Evolutionary conservation across 768 basidiomycete species (phyloP).

Genomic region (Hygrocybe coccinea): DNA sequence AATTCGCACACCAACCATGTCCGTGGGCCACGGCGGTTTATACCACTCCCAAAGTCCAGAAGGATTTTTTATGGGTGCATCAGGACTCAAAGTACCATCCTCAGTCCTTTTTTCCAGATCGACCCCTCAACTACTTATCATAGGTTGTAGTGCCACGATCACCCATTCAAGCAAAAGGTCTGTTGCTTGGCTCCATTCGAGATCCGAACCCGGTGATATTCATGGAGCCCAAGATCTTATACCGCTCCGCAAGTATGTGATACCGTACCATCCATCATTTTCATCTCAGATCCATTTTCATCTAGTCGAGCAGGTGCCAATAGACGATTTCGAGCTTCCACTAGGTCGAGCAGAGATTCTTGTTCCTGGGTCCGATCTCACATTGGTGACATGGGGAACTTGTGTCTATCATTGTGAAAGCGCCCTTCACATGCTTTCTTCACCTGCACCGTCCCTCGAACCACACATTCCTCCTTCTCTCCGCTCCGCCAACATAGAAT

Average conservation of each 20-base stretch:
- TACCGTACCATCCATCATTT: background rate
- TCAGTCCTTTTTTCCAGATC: background rate
- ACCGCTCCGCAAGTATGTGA: slow-evolving; percentile 71
- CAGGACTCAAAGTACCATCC: slow-evolving; percentile 71
- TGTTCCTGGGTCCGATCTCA: slow-evolving; percentile 73
- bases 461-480: slow-evolving; percentile 59
- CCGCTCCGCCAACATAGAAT: slow-evolving; percentile 70
- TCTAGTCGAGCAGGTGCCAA: slow-evolving; percentile 85
- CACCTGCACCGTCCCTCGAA: slow-evolving; percentile 62
- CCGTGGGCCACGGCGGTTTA: slow-evolving; percentile 87
- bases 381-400: slow-evolving; percentile 89
- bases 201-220: slow-evolving; percentile 94
- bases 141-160: slow-evolving; percentile 89
- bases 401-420: slow-evolving; percentile 86
- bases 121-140: slow-evolving; percentile 15
- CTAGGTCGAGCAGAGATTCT: slow-evolving; percentile 78
- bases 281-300: slow-evolving; percentile 1
- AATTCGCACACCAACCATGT: slow-evolving; percentile 82
- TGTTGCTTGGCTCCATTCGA: slow-evolving; percentile 79
- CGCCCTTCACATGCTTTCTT: slow-evolving; percentile 66
- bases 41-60: slow-evolving; percentile 97
- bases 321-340: slow-evolving; percentile 82
- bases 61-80: slow-evolving; percentile 87
- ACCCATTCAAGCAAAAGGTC: slow-evolving; percentile 92
- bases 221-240: slow-evolving; percentile 92